These are phyloP conservation scores for Eleusine indica DNA, from an alignment of 176 grass and related monocot genomes.

Conservation along the genomic window DNA sequence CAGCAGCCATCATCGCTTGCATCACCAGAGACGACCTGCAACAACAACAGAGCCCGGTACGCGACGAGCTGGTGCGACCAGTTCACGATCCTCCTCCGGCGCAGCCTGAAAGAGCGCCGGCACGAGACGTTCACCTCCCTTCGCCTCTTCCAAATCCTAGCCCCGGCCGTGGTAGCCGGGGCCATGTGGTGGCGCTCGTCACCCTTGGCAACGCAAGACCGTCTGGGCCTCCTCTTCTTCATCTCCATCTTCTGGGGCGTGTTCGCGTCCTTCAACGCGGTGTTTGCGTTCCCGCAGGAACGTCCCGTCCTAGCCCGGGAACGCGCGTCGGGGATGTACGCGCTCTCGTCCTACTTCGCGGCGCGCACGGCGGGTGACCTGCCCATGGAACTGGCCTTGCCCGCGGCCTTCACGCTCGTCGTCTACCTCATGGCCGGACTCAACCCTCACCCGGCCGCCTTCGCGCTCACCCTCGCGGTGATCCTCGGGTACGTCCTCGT, in stretches of 20 bases:
- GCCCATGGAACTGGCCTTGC: constrained; percentile 93
- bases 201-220: constrained; percentile 56
- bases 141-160: constrained; percentile 82
- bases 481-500: constrained; percentile 79
- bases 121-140: constrained; percentile 96
- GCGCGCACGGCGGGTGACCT: constrained; percentile 81
- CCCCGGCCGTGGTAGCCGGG: constrained; percentile 70
- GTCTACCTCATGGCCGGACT: constrained; percentile 95
- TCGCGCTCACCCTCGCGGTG: constrained; percentile 69
- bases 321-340: constrained; percentile 86
- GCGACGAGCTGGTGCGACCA: constrained; percentile 65
- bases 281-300: constrained; percentile 92
- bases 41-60: constrained; percentile 34
- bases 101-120: constrained; percentile 90
- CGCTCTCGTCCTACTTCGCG: constrained; percentile 89
- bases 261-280: constrained; percentile 94
- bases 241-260: constrained; percentile 99
- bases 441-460: constrained; percentile 53
- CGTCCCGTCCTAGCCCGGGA: constrained; percentile 67
- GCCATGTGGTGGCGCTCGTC: constrained; percentile 96
- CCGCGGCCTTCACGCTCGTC: constrained; percentile 63
- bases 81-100: constrained; percentile 78
- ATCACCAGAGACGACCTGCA: neutral
- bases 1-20: neutral
- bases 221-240: constrained; percentile 97